Conservation (phyloP, 2,329 filamentous ascomycete genomes). For the Microcera coccophila region DNA sequence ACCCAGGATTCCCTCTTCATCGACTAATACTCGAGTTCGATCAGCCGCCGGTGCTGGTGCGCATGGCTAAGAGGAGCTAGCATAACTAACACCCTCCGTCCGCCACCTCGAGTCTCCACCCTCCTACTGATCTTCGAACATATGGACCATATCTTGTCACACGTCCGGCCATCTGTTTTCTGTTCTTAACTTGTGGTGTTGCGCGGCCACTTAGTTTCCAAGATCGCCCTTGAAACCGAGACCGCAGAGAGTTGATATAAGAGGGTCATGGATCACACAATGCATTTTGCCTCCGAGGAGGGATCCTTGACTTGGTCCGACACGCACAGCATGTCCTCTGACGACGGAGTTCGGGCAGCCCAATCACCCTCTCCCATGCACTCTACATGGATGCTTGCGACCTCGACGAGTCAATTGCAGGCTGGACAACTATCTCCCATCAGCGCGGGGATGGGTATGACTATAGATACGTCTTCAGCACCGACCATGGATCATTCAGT, state of each 20-base stretch:
- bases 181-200: no score
- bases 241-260: constrained; percentile 13
- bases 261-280: constrained; percentile 46
- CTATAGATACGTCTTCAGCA: constrained; percentile 37
- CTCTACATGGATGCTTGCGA: constrained; percentile 26
- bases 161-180: neutral
- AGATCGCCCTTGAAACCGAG: neutral
- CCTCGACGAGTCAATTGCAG: constrained; percentile 31
- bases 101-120: constrained; percentile 23
- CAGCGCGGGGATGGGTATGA: constrained; percentile 47
- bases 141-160: constrained; percentile 18
- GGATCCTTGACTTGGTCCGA: constrained; percentile 45
- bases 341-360: constrained; percentile 33
- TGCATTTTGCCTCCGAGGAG: constrained; percentile 40
- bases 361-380: constrained; percentile 34
- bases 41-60: constrained; percentile 28
- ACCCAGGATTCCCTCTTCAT: constrained; percentile 16
- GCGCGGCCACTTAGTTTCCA: no score
- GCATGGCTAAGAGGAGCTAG: constrained; percentile 18
- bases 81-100: constrained; percentile 22
- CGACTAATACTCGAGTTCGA: constrained; percentile 18
- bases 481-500: constrained; percentile 44
- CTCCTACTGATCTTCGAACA: constrained; percentile 19
- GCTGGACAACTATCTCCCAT: constrained; percentile 51
- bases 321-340: constrained; percentile 43